Percentiles rank a stretch among this genome's conserved stretches.
phyloP scores from a whole-genome alignment of 2,329 filamentous ascomycete species.

The Juglanconis sp. region DNA sequence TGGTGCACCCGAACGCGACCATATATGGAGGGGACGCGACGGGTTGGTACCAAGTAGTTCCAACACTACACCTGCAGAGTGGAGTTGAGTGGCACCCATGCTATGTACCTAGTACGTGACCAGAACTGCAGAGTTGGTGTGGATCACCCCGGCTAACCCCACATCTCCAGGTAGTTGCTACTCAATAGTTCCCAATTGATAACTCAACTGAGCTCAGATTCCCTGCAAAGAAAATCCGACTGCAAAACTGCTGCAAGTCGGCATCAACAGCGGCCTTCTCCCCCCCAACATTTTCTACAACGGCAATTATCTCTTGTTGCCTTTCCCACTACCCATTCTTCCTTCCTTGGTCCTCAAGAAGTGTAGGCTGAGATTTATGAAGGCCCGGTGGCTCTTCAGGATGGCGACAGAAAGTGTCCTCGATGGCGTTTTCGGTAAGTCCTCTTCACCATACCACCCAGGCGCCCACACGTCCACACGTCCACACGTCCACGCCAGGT shows the following conservation, averaged over 20 bases:
- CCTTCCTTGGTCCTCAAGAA: background rate
- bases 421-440: constrained; percentile 58
- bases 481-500: background rate
- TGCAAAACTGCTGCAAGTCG: background rate
- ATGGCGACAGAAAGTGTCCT: constrained; percentile 53
- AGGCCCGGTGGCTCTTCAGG: constrained; percentile 32
- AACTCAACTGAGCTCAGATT: background rate
- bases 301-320: background rate
- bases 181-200: background rate
- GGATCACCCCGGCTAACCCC: background rate
- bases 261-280: background rate
- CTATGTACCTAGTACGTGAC: too few relatives aligned
- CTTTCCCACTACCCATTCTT: background rate
- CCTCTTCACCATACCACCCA: background rate
- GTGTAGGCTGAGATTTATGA: constrained; percentile 5
- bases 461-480: background rate
- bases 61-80: too few relatives aligned
- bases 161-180: background rate
- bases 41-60: too few relatives aligned
- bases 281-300: background rate
- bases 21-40: too few relatives aligned
- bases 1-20: background rate
- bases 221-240: background rate
- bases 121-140: too few relatives aligned
- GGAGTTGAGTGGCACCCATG: too few relatives aligned